phyloP scores from a whole-genome alignment of 1,139 yeast species.

The Kodamaea ohmeri region DNA sequence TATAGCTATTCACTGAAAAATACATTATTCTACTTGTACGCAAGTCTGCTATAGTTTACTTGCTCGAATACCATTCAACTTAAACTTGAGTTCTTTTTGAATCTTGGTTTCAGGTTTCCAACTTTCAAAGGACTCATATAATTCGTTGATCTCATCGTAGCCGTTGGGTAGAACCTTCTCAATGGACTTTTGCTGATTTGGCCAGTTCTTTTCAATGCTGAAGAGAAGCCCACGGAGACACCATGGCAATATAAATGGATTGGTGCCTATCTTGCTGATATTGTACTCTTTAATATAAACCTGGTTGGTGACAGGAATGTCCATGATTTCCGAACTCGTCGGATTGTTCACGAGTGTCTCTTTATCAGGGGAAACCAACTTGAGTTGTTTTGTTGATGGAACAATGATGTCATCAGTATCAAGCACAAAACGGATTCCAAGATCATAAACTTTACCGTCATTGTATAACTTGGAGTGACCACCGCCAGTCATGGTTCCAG shows the following conservation, averaged over 20 bases:
- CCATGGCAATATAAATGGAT: conserved; percentile 91
- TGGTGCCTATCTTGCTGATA: conserved; percentile 58
- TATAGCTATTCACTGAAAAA: no score
- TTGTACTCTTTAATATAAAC: conserved; percentile 60
- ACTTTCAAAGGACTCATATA: conserved; percentile 67
- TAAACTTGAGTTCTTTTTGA: conserved; percentile 76
- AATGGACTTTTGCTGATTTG: conserved; percentile 30
- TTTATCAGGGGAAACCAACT: not conserved
- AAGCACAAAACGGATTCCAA: conserved; percentile 71
- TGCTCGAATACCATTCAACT: conserved; percentile 70
- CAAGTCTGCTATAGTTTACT: conserved; percentile 33
- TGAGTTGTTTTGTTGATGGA: conserved; percentile 22
- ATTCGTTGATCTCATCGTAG: conserved; percentile 52
- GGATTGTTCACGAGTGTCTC: conserved; percentile 13
- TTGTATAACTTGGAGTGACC: conserved; percentile 91
- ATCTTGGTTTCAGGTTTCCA: conserved; percentile 88
- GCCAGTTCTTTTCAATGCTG: conserved; percentile 60
- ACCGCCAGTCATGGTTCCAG: conserved; percentile 91
- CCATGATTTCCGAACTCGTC: conserved; percentile 14
- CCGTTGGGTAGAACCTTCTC: conserved; percentile 34
- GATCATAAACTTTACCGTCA: conserved; percentile 78
- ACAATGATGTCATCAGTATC: conserved; percentile 67
- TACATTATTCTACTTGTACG: no score
- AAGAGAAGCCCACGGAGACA: conserved; percentile 77
- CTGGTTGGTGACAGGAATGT: conserved; percentile 42